A percentile compares a stretch with the other conserved stretches of the same genome.
phyloP scores from a whole-genome alignment of 495 filamentous ascomycete species.

The Lasiosphaeria hispida region DNA sequence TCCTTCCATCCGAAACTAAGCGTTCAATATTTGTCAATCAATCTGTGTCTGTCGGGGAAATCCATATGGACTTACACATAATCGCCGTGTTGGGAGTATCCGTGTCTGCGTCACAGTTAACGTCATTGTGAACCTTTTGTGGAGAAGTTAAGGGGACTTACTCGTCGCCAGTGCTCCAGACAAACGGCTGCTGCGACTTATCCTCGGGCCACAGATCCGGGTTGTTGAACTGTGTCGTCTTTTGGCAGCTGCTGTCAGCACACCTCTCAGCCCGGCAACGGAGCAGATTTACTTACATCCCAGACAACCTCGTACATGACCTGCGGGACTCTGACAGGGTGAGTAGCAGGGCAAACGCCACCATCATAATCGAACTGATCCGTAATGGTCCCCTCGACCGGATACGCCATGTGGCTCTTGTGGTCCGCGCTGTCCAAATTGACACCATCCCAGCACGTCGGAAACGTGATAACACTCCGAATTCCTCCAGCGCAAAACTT shows the following conservation, averaged over 20 bases:
- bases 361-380: constrained; percentile 17
- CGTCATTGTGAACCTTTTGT: not conserved
- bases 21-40: too few relatives aligned
- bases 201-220: constrained; percentile 26
- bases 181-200: constrained; percentile 34
- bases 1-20: constrained; percentile 17
- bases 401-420: constrained; percentile 13
- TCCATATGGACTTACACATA: constrained; percentile 16
- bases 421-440: constrained; percentile 47
- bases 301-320: constrained; percentile 25
- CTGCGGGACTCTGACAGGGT: constrained; percentile 24
- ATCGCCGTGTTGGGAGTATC: constrained; percentile 21
- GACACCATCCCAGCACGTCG: constrained; percentile 69
- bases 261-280: not conserved
- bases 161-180: constrained; percentile 43
- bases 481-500: constrained; percentile 19
- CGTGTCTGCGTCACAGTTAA: not conserved
- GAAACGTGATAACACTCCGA: constrained; percentile 54
- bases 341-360: constrained; percentile 11
- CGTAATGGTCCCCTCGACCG: constrained; percentile 3
- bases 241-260: constrained; percentile 3
- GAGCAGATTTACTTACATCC: constrained; percentile 14
- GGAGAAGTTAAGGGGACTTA: constrained; percentile 2
- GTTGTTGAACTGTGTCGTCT: constrained; percentile 41
- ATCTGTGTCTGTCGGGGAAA: too few relatives aligned